Percentiles rank a stretch among this genome's conserved stretches.
Evolutionary conservation across 352 stramenopile species (phyloP).

Genomic region (Pythium dissotocum): DNA sequence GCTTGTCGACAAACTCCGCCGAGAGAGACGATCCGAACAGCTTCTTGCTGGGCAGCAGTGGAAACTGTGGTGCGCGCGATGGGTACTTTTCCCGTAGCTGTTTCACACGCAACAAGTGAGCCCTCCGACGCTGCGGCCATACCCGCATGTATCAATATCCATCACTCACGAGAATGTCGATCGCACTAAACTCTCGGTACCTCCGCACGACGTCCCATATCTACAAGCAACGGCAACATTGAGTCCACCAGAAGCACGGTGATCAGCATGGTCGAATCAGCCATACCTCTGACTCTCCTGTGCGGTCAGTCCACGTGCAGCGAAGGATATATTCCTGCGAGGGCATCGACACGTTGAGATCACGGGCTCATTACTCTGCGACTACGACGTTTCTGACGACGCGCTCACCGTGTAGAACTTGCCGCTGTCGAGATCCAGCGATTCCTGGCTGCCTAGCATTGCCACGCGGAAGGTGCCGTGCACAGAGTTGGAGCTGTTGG

Average conservation of each 20-base stretch:
- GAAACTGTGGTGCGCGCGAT: slow-evolving; percentile 69
- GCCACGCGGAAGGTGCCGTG: slow-evolving; percentile 69
- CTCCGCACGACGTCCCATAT: slow-evolving; percentile 82
- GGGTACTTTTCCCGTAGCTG: slow-evolving; percentile 86
- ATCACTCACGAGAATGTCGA: slow-evolving; percentile 74
- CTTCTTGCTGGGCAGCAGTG: slow-evolving; percentile 83
- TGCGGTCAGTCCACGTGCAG: slow-evolving; percentile 57
- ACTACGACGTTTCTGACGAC: background rate
- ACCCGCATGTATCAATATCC: background rate
- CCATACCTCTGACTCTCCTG: slow-evolving; percentile 22
- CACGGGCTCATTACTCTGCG: background rate
- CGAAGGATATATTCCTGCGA: slow-evolving; percentile 81
- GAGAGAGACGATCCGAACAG: slow-evolving; percentile 86
- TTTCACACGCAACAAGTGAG: background rate
- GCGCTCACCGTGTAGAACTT: slow-evolving; percentile 82
- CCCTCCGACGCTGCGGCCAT: background rate
- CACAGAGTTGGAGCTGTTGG: slow-evolving; percentile 30
- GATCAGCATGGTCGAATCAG: background rate
- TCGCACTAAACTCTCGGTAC: slow-evolving; percentile 85
- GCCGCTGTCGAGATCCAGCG: slow-evolving; percentile 78
- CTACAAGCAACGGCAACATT: slow-evolving; percentile 27
- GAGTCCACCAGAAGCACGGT: background rate
- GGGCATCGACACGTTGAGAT: background rate
- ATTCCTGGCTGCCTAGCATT: slow-evolving; percentile 80
- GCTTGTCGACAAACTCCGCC: slow-evolving; percentile 85